phyloP scores from a whole-genome alignment of 257 asterid species.

The Solanum dulcamara region DNA sequence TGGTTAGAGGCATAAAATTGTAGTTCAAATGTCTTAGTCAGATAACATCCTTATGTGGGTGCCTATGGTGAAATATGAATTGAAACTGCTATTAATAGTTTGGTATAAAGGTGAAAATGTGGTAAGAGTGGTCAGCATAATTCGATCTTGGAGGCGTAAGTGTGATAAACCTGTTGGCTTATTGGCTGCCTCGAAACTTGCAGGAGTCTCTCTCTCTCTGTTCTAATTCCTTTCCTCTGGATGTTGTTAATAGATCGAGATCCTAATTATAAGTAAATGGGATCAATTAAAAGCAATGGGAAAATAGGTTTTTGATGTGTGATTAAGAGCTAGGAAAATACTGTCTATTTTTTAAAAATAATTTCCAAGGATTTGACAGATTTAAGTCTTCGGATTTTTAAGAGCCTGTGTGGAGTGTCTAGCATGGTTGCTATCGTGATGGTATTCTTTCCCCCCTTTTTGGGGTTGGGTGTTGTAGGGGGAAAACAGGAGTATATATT shows the following conservation, averaged over 20 bases:
- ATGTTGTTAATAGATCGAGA: not conserved
- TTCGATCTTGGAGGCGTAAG: not conserved
- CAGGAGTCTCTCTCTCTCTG: not conserved
- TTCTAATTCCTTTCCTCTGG: not conserved
- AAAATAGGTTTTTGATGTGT: not conserved
- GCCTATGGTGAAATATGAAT: not conserved
- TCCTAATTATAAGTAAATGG: not conserved
- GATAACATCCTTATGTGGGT: not conserved
- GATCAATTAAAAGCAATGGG: not conserved
- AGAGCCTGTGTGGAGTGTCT: not conserved
- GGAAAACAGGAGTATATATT: not conserved
- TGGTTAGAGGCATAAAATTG: not conserved
- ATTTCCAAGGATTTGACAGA: not conserved
- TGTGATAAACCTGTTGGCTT: not conserved
- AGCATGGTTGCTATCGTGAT: not conserved
- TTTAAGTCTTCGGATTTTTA: not conserved
- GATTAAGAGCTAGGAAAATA: not conserved
- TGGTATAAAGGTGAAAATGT: not conserved
- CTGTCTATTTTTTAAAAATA: not conserved
- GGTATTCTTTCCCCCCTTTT: not conserved
- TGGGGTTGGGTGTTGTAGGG: not conserved
- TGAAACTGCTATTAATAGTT: not conserved
- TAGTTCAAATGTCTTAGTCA: not conserved
- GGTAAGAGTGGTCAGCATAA: not conserved
- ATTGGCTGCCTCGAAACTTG: not conserved